A percentile compares a stretch with the other conserved stretches of the same genome.
Evolutionary conservation across 805 yeast genomes (phyloP).

Genomic region (Starmerella apis): DNA sequence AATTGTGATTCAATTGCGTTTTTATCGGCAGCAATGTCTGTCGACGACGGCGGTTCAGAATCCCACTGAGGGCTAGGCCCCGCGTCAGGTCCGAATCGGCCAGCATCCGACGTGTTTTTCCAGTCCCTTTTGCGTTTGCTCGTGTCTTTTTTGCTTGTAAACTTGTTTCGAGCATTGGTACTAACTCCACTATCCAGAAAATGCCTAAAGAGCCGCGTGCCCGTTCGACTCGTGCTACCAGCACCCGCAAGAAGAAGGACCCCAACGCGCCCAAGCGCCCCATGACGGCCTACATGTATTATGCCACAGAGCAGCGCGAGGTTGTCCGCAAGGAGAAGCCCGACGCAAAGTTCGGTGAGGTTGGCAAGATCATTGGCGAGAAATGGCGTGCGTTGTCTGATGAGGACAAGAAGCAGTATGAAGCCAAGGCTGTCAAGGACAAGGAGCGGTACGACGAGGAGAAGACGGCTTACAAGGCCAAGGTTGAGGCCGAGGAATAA

Average conservation of each 20-base stretch:
- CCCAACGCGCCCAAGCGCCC: conserved; percentile 99
- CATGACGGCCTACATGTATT: conserved; percentile 96
- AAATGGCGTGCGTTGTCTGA: conserved; percentile 85
- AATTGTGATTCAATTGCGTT: conserved; percentile 3
- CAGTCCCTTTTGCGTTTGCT: not conserved
- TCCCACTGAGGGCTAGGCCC: conserved; percentile 1
- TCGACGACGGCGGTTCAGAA: not conserved
- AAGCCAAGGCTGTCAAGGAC: conserved; percentile 86
- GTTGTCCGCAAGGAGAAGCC: conserved; percentile 92
- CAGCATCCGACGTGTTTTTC: not conserved
- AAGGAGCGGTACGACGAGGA: conserved; percentile 96
- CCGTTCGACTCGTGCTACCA: conserved; percentile 19
- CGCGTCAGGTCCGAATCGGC: not conserved
- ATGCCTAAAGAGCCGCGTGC: conserved; percentile 26
- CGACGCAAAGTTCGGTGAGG: conserved; percentile 85
- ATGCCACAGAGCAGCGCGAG: conserved; percentile 96
- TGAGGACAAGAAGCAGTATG: conserved; percentile 82
- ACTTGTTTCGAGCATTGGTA: not conserved
- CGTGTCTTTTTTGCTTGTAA: not conserved
- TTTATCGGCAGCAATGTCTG: not conserved
- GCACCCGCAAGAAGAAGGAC: conserved; percentile 29
- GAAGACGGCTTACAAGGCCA: conserved; percentile 58
- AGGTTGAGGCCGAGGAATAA: conserved; percentile 24
- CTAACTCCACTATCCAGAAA: conserved; percentile 12
- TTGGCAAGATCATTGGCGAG: conserved; percentile 90